A percentile compares a stretch with the other conserved stretches of the same genome.
These are phyloP conservation scores for Cadophora malorum DNA, from an alignment of 2,329 filamentous ascomycete genomes.

Conservation along the genomic window DNA sequence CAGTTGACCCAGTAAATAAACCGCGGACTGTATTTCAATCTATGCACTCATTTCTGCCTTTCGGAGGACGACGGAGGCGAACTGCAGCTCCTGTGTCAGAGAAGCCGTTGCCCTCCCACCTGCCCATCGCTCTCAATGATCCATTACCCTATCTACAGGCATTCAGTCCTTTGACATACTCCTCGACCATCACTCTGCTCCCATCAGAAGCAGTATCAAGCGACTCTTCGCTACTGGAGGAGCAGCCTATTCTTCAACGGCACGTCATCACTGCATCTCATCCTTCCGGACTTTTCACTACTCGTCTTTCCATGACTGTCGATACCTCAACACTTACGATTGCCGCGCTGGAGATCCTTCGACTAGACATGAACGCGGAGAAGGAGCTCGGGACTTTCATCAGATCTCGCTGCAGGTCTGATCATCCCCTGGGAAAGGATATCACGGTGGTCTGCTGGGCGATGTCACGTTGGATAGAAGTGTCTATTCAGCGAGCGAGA, in stretches of 20 bases:
- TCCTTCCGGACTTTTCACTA: conserved; percentile 60
- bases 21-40: conserved; percentile 42
- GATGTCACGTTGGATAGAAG: conserved; percentile 70
- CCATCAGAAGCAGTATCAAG: conserved; percentile 43
- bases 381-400: conserved; percentile 62
- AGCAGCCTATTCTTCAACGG: conserved; percentile 52
- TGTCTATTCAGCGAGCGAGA: conserved; percentile 64
- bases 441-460: conserved; percentile 69
- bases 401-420: conserved; percentile 45
- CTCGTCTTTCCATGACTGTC: conserved; percentile 64
- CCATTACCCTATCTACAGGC: conserved; percentile 73
- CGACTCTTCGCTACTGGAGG: conserved; percentile 33
- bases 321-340: conserved; percentile 60
- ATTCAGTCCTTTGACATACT: conserved; percentile 72
- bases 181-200: conserved; percentile 58
- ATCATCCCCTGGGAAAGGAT: conserved; percentile 59
- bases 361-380: conserved; percentile 63
- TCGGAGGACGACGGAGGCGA: conserved; percentile 39
- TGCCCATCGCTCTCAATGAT: conserved; percentile 66
- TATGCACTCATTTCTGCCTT: conserved; percentile 44
- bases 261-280: conserved; percentile 60
- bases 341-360: conserved; percentile 57
- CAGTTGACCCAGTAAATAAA: conserved; percentile 28
- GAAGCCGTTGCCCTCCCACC: conserved; percentile 63
- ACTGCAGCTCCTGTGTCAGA: conserved; percentile 46